Evolutionary conservation across 192 early-diverging fungal species (phyloP).

Genomic region (Geranomyces michiganensis): DNA sequence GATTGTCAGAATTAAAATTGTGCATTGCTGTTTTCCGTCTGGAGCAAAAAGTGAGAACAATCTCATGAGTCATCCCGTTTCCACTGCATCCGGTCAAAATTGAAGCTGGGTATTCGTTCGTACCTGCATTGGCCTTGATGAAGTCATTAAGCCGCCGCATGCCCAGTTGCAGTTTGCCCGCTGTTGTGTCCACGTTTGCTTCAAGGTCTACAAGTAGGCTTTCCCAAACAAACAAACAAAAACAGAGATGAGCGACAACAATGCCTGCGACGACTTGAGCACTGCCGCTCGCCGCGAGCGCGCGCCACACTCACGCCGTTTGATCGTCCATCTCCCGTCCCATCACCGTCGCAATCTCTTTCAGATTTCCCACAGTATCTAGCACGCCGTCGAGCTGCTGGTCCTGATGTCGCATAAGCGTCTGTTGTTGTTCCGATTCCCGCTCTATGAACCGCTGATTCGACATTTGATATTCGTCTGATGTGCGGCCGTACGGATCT

Average conservation of each 20-base stretch:
- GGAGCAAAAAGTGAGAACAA: neutral
- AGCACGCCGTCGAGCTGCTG: slow-evolving; percentile 54
- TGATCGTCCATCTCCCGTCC: slow-evolving; percentile 62
- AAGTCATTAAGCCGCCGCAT: slow-evolving; percentile 56
- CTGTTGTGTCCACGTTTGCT: slow-evolving; percentile 51
- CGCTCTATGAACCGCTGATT: slow-evolving; percentile 48
- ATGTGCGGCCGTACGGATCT: slow-evolving; percentile 23
- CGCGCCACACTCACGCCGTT: slow-evolving; percentile 36
- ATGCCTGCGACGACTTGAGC: too few relatives aligned
- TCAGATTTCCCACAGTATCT: slow-evolving; percentile 48
- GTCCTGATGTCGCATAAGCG: slow-evolving; percentile 55
- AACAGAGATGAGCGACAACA: neutral
- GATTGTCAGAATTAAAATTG: slow-evolving; percentile 48
- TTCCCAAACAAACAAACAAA: too few relatives aligned
- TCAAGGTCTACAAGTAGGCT: slow-evolving; percentile 58
- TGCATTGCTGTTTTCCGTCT: slow-evolving; percentile 55
- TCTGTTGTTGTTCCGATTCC: slow-evolving; percentile 50
- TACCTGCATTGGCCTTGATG: slow-evolving; percentile 55
- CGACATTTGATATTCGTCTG: slow-evolving; percentile 33
- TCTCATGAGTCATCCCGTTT: neutral
- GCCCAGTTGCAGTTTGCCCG: slow-evolving; percentile 50
- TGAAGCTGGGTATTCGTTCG: neutral
- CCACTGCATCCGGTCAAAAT: neutral
- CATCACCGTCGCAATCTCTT: slow-evolving; percentile 57
- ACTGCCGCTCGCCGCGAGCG: too few relatives aligned